Evolutionary conservation across 768 basidiomycete genomes (phyloP).

Genomic region (Cubamyces lactineus): DNA sequence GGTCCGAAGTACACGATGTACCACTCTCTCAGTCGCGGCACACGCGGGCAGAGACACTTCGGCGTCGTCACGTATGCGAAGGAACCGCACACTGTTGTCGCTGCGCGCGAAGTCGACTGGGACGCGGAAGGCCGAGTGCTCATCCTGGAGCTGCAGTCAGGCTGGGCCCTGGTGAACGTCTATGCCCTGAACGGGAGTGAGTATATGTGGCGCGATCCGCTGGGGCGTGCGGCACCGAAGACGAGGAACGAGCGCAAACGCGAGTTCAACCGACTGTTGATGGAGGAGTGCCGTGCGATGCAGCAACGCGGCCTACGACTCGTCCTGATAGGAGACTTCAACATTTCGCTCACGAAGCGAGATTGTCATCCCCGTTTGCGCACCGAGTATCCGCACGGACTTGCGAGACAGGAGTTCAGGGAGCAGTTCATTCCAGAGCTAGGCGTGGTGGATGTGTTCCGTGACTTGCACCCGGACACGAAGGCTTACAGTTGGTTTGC

Average conservation of each 20-base stretch:
- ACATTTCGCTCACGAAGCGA: constrained; percentile 28
- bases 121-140: constrained; percentile 31
- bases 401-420: constrained; percentile 30
- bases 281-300: constrained; percentile 28
- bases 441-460: constrained; percentile 29
- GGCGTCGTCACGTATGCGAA: constrained; percentile 29
- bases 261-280: constrained; percentile 32
- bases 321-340: constrained; percentile 34
- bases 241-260: constrained; percentile 33
- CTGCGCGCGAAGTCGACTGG: constrained; percentile 31
- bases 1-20: constrained; percentile 27
- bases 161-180: constrained; percentile 34
- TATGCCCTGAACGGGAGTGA: constrained; percentile 35
- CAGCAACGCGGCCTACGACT: constrained; percentile 28
- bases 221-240: constrained; percentile 23
- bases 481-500: constrained; percentile 33
- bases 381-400: constrained; percentile 31
- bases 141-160: constrained; percentile 31
- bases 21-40: constrained; percentile 28
- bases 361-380: constrained; percentile 31
- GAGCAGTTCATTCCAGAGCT: constrained; percentile 30
- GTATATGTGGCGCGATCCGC: constrained; percentile 31
- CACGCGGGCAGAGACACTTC: constrained; percentile 30
- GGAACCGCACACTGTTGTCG: constrained; percentile 19
- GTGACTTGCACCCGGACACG: constrained; percentile 25